Conservation (phyloP, 805 yeast genomes). For the Wickerhamomyces rabaulensis region DNA sequence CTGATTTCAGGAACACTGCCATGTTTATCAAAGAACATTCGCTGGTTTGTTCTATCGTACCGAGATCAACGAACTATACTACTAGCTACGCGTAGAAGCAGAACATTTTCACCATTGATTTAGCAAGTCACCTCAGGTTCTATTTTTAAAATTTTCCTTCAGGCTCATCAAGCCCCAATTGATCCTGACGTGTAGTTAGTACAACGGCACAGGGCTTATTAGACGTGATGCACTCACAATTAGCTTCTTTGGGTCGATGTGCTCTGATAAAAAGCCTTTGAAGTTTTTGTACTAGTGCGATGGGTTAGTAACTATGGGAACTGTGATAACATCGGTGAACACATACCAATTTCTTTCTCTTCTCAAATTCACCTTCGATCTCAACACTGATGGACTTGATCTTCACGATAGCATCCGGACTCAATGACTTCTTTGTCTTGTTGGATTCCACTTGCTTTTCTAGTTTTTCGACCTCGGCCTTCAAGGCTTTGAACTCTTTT, state of each 20-base stretch:
- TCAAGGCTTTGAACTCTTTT: neutral
- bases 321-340: neutral
- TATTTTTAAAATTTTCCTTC: neutral
- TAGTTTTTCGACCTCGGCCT: conserved; percentile 2
- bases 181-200: conserved; percentile 4
- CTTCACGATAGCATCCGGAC: conserved; percentile 6
- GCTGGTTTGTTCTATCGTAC: too few relatives aligned
- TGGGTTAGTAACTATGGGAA: neutral
- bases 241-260: conserved; percentile 13
- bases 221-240: conserved; percentile 8
- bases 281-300: conserved; percentile 10
- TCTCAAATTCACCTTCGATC: conserved; percentile 12
- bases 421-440: conserved; percentile 2
- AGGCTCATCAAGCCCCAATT: conserved; percentile 18
- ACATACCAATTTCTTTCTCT: conserved; percentile 10
- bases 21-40: too few relatives aligned
- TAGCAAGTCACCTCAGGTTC: too few relatives aligned
- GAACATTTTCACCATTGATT: too few relatives aligned
- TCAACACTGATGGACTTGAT: conserved; percentile 1
- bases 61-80: too few relatives aligned
- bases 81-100: too few relatives aligned
- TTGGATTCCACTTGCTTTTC: conserved; percentile 3
- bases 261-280: conserved; percentile 15
- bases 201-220: too few relatives aligned
- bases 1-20: too few relatives aligned